Conservation (phyloP, 2,329 filamentous ascomycete genomes). For the Cercospora citrullina region DNA sequence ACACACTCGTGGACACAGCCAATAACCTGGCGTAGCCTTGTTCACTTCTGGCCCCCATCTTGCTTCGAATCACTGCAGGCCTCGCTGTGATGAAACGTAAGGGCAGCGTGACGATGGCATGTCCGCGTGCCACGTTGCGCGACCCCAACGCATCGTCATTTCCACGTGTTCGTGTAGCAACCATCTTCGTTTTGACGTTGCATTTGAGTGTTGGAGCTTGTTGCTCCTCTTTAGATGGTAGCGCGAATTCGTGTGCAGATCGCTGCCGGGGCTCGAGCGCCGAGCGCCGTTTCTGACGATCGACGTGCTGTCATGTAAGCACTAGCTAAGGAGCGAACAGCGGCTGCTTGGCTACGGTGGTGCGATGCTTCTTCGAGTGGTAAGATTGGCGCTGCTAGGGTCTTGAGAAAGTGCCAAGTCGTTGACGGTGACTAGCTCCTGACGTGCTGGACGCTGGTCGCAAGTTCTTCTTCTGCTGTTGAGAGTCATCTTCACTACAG, state of each 20-base stretch:
- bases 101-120: neutral
- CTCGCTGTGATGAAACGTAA: neutral
- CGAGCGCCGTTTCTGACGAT: neutral
- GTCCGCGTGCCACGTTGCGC: neutral
- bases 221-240: neutral
- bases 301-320: neutral
- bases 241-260: neutral
- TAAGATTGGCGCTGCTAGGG: neutral
- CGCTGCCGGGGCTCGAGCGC: neutral
- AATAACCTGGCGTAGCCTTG: neutral
- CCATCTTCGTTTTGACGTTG: neutral
- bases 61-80: neutral
- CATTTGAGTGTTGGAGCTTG: neutral
- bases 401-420: neutral
- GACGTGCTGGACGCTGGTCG: neutral
- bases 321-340: neutral
- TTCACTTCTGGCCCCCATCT: neutral
- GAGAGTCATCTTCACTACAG: neutral
- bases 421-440: neutral
- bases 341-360: neutral
- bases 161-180: neutral
- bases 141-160: neutral
- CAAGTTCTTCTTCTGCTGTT: neutral
- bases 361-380: neutral
- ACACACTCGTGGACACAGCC: neutral